Evolutionary conservation across 2,329 filamentous ascomycete species (phyloP).

Genomic region (Diaporthe capsici): DNA sequence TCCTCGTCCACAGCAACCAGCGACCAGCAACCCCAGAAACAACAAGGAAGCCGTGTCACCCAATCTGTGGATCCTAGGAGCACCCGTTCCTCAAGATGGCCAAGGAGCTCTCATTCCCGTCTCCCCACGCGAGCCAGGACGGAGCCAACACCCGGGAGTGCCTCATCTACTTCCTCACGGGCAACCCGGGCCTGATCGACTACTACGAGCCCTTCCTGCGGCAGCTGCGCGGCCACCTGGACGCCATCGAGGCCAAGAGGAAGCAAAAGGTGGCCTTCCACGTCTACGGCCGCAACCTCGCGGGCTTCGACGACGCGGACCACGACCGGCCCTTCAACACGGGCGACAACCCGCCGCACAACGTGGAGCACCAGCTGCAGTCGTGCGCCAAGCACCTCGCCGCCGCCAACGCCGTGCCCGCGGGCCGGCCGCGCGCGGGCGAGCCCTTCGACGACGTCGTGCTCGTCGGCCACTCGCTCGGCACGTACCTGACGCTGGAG

Average conservation of each 20-base stretch:
- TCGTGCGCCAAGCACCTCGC: conserved; percentile 56
- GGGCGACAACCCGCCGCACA: conserved; percentile 59
- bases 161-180: conserved; percentile 80
- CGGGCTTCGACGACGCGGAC: conserved; percentile 70
- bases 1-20: not conserved
- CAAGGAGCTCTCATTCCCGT: conserved; percentile 34
- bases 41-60: not conserved
- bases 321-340: conserved; percentile 59
- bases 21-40: not conserved
- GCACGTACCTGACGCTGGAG: conserved; percentile 79
- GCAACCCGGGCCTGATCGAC: conserved; percentile 81
- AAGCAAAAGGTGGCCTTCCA: conserved; percentile 59
- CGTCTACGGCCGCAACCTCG: conserved; percentile 70
- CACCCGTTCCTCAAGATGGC: conserved; percentile 16
- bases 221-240: conserved; percentile 67
- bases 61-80: not conserved
- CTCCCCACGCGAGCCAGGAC: conserved; percentile 36
- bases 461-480: conserved; percentile 81
- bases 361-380: conserved; percentile 68
- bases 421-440: conserved; percentile 48
- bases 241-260: conserved; percentile 53
- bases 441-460: conserved; percentile 70
- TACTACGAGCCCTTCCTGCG: conserved; percentile 80
- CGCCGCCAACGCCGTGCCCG: conserved; percentile 49
- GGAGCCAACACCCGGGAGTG: conserved; percentile 44